Evolutionary conservation across 306 rosid species (phyloP).

Genomic region (Vicia sativa): DNA sequence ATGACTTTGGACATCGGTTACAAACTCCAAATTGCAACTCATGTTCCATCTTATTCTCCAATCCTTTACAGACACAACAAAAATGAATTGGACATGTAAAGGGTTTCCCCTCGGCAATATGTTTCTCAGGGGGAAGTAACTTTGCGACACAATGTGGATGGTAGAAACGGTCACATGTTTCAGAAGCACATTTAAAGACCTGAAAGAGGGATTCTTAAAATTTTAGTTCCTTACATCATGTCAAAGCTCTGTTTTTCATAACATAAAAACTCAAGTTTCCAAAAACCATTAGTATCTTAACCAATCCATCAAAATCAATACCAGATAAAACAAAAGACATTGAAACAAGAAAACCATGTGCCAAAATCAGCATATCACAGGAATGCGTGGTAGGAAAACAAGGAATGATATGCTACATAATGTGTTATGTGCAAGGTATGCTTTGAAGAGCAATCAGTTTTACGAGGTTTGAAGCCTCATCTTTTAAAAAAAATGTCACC

Average conservation of each 20-base stretch:
- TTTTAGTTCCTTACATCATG: constrained; percentile 37
- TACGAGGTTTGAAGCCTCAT: not conserved
- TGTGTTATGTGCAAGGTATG: constrained; percentile 3
- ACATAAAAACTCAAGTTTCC: constrained; percentile 4
- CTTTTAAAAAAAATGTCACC: not conserved
- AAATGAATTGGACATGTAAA: constrained; percentile 82
- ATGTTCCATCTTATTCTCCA: constrained; percentile 60
- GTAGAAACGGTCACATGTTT: constrained; percentile 79
- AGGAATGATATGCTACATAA: not conserved
- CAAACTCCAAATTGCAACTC: constrained; percentile 83
- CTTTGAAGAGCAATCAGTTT: not conserved
- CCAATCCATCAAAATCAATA: constrained; percentile 4
- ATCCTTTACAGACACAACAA: constrained; percentile 75
- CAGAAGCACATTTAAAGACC: constrained; percentile 77
- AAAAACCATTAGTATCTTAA: constrained; percentile 3
- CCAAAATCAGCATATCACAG: constrained; percentile 9
- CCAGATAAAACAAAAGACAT: not conserved
- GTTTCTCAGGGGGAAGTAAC: constrained; percentile 54
- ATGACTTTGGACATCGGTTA: constrained; percentile 87
- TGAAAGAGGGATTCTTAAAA: constrained; percentile 42
- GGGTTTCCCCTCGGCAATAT: constrained; percentile 57
- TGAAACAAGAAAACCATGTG: constrained; percentile 25
- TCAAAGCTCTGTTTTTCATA: not conserved
- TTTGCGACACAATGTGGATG: constrained; percentile 81
- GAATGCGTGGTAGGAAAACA: constrained; percentile 1